These are phyloP conservation scores for Circinella umbellata DNA, from an alignment of 371 early-diverging fungal genomes.

Conservation along the genomic window DNA sequence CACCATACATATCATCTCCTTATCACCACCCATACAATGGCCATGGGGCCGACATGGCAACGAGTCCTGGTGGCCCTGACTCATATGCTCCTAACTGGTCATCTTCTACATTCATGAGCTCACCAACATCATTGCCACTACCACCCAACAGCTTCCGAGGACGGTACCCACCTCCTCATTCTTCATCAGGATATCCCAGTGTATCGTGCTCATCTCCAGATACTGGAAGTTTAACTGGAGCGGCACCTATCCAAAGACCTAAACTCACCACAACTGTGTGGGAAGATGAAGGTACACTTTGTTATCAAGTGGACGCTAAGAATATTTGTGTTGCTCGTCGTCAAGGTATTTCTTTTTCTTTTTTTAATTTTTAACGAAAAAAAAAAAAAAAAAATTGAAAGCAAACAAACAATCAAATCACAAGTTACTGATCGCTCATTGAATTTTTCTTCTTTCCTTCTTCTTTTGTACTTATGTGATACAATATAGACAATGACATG, in stretches of 20 bases:
- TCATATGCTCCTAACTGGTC: conserved; percentile 16
- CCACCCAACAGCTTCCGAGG: conserved; percentile 18
- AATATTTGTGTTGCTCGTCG: conserved; percentile 82
- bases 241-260: conserved; percentile 54
- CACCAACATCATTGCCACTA: conserved; percentile 16
- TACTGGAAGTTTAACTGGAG: background rate
- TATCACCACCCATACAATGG: conserved; percentile 12
- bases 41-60: conserved; percentile 7
- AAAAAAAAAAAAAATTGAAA: background rate
- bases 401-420: conserved; percentile 5
- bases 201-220: conserved; percentile 12
- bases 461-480: too few species aligned
- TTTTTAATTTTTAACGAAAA: background rate
- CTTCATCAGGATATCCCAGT: conserved; percentile 14
- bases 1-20: background rate
- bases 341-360: conserved; percentile 51
- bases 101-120: conserved; percentile 14
- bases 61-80: background rate
- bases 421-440: conserved; percentile 9
- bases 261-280: conserved; percentile 79
- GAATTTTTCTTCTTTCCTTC: background rate
- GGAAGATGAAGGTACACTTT: conserved; percentile 83
- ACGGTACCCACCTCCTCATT: background rate
- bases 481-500: conserved; percentile 72
- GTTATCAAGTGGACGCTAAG: conserved; percentile 82